phyloP scores from a whole-genome alignment of 106 monocot species.

The Narthecium ossifragum region DNA sequence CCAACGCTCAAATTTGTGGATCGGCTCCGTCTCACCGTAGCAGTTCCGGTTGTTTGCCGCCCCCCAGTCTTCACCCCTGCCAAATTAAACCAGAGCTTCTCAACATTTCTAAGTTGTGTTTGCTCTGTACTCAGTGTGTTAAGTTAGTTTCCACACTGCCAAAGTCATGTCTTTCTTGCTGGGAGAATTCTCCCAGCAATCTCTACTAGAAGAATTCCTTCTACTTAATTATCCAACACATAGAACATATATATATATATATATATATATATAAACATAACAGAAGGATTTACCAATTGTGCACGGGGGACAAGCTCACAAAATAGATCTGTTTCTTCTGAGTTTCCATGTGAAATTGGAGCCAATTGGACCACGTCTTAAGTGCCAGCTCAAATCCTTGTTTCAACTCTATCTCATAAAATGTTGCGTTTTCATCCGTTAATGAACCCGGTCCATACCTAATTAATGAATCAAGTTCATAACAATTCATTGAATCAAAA shows the following conservation, averaged over 20 bases:
- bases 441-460: neutral
- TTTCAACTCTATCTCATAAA: slow-evolving; percentile 27
- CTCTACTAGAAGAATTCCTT: too few relatives aligned
- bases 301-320: slow-evolving; percentile 63
- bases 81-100: too few relatives aligned
- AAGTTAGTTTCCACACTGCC: too few relatives aligned
- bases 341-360: slow-evolving; percentile 49
- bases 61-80: slow-evolving; percentile 61
- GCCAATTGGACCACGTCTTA: slow-evolving; percentile 65
- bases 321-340: slow-evolving; percentile 47
- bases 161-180: too few relatives aligned
- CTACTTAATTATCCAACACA: too few relatives aligned
- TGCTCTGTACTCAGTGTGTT: too few relatives aligned
- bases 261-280: too few relatives aligned
- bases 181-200: too few relatives aligned
- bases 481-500: too few relatives aligned
- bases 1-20: slow-evolving; percentile 18
- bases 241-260: too few relatives aligned
- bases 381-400: slow-evolving; percentile 48
- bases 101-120: too few relatives aligned
- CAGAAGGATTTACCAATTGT: slow-evolving; percentile 36
- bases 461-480: too few relatives aligned
- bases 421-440: neutral
- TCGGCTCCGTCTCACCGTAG: slow-evolving; percentile 63
- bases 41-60: slow-evolving; percentile 33